Base-by-base conservation (phyloP, 2,329 filamentous ascomycete species). In the Fusarium sacchari region DNA sequence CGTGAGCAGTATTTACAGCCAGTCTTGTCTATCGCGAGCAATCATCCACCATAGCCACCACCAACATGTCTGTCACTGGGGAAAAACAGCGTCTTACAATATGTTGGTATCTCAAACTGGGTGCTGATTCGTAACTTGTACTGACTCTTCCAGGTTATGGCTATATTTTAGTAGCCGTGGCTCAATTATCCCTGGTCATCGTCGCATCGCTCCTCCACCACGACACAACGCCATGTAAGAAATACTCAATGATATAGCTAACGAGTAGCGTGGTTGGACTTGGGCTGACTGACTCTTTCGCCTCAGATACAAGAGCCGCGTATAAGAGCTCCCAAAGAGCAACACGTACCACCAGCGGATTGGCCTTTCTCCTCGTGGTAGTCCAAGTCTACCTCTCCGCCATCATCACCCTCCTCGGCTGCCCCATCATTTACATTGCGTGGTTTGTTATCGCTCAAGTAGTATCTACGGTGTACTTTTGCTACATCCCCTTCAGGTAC, bases 381-480 rank as follows among this genome's bases (percentile, higher is more conserved):
- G 32, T 46, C 18, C 44, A 67, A 15, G 20, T 40, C 40, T 67
- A 67, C 63, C 26, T 43, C 32, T 67, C 63, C 40, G 18, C 42
- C 18, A 15, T 67, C 30, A 26, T 42, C 34, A n/a, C 44, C 20
- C 17, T 55, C 12, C 18, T 39, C 17, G 28, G 40, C 24, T 56
- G 64, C 12, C 63, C 64, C 15, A 36, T 20, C 22, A 18, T 61
- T 10, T 32, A 39, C 15, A 42, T 67, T 9, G 22, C 18, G 10
- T 67, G 47, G 53, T 11, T 67, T 9, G 12, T 28, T 24, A 14
- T 67, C 7, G 28, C 64, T 13, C 65, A 67, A 15, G 6, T 28
- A 14, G 36, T 61, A 14, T 7, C 20, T 14, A 53, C n/a, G 4
- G 17, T 32, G 10, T 40, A 53, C 34, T 47, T 28, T 24, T 36